phyloP scores from a whole-genome alignment of 306 rosid genomes.

The Prunus armeniaca region DNA sequence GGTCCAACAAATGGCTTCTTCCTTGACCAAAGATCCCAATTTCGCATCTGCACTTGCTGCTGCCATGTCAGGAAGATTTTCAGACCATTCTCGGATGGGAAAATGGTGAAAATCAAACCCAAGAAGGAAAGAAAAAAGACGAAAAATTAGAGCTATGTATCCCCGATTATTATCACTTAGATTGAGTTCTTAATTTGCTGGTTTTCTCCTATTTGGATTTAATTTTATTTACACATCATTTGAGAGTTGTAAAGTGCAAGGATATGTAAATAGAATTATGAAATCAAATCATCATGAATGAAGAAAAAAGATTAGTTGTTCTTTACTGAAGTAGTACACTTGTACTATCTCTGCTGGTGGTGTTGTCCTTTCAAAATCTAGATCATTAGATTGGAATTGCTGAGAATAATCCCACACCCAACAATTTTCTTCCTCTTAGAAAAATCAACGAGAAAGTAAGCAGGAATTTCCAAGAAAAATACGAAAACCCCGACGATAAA shows the following conservation, averaged over 20 bases:
- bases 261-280: neutral
- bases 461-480: neutral
- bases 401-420: neutral
- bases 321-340: no score
- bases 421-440: neutral
- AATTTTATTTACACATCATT: neutral
- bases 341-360: no score
- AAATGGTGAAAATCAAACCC: neutral
- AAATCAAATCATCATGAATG: neutral
- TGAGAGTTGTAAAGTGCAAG: neutral
- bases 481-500: neutral
- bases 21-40: conserved; percentile 71
- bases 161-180: neutral
- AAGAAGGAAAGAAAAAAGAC: no score
- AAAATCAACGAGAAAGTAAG: neutral
- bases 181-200: neutral
- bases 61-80: conserved; percentile 56
- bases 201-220: neutral
- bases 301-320: neutral
- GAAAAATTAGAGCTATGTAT: no score
- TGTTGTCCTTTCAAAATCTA: no score
- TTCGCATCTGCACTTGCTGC: conserved; percentile 67
- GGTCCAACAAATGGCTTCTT: conserved; percentile 78
- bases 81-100: conserved; percentile 8
- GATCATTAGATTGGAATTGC: no score